Percentiles rank a stretch among this genome's conserved stretches.
phyloP scores from a whole-genome alignment of 192 early-diverging fungal species.

The Coemansia sp. region DNA sequence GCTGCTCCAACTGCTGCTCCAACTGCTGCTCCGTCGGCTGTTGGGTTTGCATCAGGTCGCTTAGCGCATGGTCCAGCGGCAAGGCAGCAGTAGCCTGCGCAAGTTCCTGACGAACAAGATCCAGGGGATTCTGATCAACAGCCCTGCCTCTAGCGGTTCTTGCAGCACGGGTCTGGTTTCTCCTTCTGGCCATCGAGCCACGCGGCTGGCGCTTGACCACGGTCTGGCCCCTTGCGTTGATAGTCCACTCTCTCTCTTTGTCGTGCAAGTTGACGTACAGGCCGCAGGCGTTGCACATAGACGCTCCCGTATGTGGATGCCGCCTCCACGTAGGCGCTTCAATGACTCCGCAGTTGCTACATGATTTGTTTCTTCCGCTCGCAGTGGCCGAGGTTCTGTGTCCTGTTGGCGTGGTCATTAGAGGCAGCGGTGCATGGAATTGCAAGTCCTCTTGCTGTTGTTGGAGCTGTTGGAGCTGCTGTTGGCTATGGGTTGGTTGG shows the following conservation, averaged over 20 bases:
- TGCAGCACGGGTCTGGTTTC: not conserved
- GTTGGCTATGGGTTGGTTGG: no score
- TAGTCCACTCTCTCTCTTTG: slow-evolving; percentile 8
- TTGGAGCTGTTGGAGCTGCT: not conserved
- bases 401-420: not conserved
- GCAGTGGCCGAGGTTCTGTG: not conserved
- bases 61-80: not conserved
- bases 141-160: not conserved
- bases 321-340: slow-evolving; percentile 35
- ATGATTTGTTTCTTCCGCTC: not conserved
- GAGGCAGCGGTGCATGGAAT: not conserved
- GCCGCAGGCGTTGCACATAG: slow-evolving; percentile 39
- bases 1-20: no score
- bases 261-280: slow-evolving; percentile 28
- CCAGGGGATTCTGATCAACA: not conserved
- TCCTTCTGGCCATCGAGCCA: slow-evolving; percentile 4
- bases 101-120: not conserved
- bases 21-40: not conserved
- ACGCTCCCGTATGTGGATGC: not conserved
- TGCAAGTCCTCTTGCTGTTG: not conserved
- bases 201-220: slow-evolving; percentile 29
- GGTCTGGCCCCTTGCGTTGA: slow-evolving; percentile 8
- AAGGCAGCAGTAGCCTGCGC: not conserved
- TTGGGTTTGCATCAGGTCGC: not conserved
- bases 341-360: slow-evolving; percentile 8